phyloP scores from a whole-genome alignment of 2,329 filamentous ascomycete species.

The Nigrospora oryzae region DNA sequence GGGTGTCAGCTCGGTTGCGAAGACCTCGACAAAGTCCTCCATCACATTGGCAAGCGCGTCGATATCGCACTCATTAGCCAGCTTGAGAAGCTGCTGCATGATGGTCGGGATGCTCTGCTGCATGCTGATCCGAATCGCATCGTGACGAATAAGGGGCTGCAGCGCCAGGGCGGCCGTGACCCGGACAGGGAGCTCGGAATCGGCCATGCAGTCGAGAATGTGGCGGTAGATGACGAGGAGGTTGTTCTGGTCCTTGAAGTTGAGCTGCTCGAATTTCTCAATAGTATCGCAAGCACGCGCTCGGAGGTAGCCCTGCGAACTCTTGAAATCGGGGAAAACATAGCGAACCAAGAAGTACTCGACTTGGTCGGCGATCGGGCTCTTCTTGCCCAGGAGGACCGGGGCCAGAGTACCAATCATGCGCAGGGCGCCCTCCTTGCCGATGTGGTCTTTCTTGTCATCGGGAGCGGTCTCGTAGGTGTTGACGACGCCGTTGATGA shows the following conservation, averaged over 20 bases:
- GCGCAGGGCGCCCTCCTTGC: conserved; percentile 90
- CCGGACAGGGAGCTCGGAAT: conserved; percentile 83
- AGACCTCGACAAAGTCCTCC: conserved; percentile 99
- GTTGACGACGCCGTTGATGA: conserved; percentile 92
- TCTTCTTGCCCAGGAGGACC: conserved; percentile 96
- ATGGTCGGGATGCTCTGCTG: conserved; percentile 97
- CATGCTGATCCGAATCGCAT: conserved; percentile 90
- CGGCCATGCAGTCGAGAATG: conserved; percentile 94
- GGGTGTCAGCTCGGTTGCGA: conserved; percentile 91
- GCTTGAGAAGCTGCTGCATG: conserved; percentile 95
- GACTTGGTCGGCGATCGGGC: conserved; percentile 92
- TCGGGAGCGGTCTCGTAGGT: conserved; percentile 80
- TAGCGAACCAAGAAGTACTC: conserved; percentile 98
- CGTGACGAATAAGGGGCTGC: conserved; percentile 91
- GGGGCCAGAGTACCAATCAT: conserved; percentile 96
- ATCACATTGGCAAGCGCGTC: conserved; percentile 97
- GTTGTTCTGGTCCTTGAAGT: conserved; percentile 96
- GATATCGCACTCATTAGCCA: conserved; percentile 96
- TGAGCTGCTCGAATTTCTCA: conserved; percentile 94
- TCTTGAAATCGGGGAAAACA: conserved; percentile 96
- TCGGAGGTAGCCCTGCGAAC: conserved; percentile 81
- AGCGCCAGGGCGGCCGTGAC: conserved; percentile 91
- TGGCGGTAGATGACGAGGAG: conserved; percentile 93
- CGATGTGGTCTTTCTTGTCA: conserved; percentile 84
- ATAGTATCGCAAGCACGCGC: conserved; percentile 94